Percentiles rank a stretch among this genome's conserved stretches.
phyloP scores from a whole-genome alignment of 805 yeast species.

The Tetrapisispora namnaoensis region DNA sequence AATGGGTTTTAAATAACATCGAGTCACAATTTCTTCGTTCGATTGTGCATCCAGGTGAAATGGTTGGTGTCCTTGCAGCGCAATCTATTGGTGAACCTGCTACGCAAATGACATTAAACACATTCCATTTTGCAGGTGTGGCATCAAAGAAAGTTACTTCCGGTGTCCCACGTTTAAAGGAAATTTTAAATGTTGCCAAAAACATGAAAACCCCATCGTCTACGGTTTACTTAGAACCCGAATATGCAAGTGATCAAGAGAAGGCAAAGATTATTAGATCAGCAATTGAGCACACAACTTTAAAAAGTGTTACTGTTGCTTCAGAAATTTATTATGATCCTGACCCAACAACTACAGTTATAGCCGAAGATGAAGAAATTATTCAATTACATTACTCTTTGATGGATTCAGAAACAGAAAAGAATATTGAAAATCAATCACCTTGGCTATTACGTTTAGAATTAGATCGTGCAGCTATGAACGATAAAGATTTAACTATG shows the following conservation, averaged over 20 bases:
- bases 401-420: constrained; percentile 96
- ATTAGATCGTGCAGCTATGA: constrained; percentile 96
- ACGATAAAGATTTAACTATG: constrained; percentile 95
- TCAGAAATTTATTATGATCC: constrained; percentile 97
- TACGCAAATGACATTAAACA: constrained; percentile 93
- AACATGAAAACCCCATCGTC: constrained; percentile 99
- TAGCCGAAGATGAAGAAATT: constrained; percentile 93
- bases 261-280: constrained; percentile 92
- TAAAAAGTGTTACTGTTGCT: constrained; percentile 91
- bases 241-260: constrained; percentile 79
- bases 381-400: constrained; percentile 95
- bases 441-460: constrained; percentile 97
- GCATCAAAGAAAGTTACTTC: constrained; percentile 92
- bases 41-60: constrained; percentile 92
- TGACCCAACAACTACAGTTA: constrained; percentile 93
- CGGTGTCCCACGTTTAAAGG: constrained; percentile 97
- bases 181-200: constrained; percentile 95
- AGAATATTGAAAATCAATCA: constrained; percentile 85
- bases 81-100: constrained; percentile 98
- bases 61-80: constrained; percentile 97
- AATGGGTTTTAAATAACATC: constrained; percentile 92
- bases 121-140: constrained; percentile 98
- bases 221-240: constrained; percentile 82
- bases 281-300: constrained; percentile 91
- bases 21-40: constrained; percentile 90